phyloP scores from a whole-genome alignment of 75 land plant genomes.

The Adiantum capillusveneris region DNA sequence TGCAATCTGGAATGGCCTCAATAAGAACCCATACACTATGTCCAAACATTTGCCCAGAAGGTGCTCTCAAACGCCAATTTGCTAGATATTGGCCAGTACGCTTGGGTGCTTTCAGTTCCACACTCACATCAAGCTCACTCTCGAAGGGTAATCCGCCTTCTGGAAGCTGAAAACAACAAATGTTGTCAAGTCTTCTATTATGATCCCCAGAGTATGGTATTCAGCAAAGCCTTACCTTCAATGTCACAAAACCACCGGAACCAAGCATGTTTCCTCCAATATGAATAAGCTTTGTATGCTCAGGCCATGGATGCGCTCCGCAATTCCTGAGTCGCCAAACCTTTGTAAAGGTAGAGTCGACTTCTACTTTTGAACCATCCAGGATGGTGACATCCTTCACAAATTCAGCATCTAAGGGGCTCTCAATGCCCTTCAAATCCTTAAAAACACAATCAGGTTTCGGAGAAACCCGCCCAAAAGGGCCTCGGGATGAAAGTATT shows the following conservation, averaged over 20 bases:
- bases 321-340: conserved; percentile 86
- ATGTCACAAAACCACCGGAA: conserved; percentile 27
- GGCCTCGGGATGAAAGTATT: not conserved
- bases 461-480: not conserved
- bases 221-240: conserved; percentile 48
- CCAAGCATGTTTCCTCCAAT: conserved; percentile 63
- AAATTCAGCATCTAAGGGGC: conserved; percentile 70
- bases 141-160: conserved; percentile 40
- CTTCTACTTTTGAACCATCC: conserved; percentile 69
- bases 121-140: conserved; percentile 61
- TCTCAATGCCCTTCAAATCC: not conserved
- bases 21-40: conserved; percentile 90
- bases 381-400: conserved; percentile 70
- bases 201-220: too few relatives aligned
- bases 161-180: conserved; percentile 68
- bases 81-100: conserved; percentile 72
- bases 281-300: conserved; percentile 63
- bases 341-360: conserved; percentile 70
- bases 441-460: not conserved
- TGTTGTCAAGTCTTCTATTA: too few relatives aligned
- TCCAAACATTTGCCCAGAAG: conserved; percentile 76
- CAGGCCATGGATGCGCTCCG: conserved; percentile 66
- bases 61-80: conserved; percentile 74
- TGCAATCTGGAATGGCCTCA: conserved; percentile 33
- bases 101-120: conserved; percentile 72